phyloP scores from a whole-genome alignment of 2,329 filamentous ascomycete species.

The Didymella sp. region DNA sequence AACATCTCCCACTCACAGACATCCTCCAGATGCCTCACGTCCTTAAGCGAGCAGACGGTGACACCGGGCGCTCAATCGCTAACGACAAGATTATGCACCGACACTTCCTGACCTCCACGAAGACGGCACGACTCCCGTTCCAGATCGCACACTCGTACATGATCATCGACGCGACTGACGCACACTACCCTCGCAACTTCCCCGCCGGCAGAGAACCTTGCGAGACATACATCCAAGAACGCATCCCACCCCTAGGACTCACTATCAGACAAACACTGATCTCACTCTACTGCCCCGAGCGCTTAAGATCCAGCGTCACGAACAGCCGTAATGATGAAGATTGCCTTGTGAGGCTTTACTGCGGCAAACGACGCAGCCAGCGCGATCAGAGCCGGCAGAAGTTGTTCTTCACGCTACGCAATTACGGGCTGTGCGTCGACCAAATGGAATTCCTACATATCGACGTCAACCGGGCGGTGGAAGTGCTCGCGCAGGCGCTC shows the following conservation, averaged over 20 bases:
- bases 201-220: neutral
- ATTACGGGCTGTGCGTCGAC: neutral
- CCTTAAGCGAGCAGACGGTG: neutral
- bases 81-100: neutral
- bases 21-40: neutral
- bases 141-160: neutral
- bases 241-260: neutral
- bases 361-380: neutral
- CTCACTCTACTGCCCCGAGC: neutral
- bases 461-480: neutral
- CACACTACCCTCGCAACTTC: neutral
- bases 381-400: neutral
- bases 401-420: conserved; percentile 1
- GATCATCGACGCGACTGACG: neutral
- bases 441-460: neutral
- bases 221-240: neutral
- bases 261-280: neutral
- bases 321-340: neutral
- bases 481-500: neutral
- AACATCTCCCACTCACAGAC: neutral
- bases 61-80: neutral
- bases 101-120: neutral
- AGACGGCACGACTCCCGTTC: neutral
- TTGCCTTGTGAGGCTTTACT: neutral
- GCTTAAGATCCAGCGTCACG: neutral